Conservation (phyloP, 2,329 filamentous ascomycete species). For the Lachnum nothofagi region DNA sequence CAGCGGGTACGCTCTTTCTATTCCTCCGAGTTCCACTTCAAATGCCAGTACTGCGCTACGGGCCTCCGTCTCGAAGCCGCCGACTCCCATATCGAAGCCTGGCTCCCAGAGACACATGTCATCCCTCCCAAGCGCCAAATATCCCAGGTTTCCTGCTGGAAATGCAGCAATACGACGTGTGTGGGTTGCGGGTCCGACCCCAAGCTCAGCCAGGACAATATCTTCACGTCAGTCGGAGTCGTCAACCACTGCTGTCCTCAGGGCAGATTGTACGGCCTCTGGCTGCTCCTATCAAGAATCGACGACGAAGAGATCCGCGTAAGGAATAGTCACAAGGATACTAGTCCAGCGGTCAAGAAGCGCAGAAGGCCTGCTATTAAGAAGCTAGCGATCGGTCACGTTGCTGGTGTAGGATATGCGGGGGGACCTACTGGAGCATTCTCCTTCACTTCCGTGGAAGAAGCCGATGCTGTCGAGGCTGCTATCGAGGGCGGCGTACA, state of each 20-base stretch:
- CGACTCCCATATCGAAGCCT: constrained; percentile 10
- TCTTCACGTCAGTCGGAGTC: constrained; percentile 20
- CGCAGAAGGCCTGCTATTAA: too few species aligned
- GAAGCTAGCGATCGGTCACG: constrained; percentile 19
- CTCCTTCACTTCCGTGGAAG: too few species aligned
- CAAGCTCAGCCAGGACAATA: constrained; percentile 3
- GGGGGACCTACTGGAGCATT: too few species aligned
- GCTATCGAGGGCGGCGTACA: too few species aligned
- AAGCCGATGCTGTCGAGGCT: too few species aligned
- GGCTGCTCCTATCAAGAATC: constrained; percentile 18
- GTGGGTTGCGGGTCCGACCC: constrained; percentile 17
- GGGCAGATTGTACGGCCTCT: constrained; percentile 16
- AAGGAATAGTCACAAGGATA: neutral
- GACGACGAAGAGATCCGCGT: constrained; percentile 7
- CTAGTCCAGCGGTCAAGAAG: neutral
- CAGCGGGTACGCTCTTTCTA: neutral
- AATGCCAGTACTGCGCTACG: constrained; percentile 3
- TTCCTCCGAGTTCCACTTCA: constrained; percentile 2
- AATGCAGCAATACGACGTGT: constrained; percentile 12
- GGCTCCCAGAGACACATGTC: constrained; percentile 13
- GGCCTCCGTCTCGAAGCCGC: neutral
- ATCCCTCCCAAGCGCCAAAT: constrained; percentile 18
- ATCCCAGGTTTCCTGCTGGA: constrained; percentile 9
- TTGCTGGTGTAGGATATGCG: constrained; percentile 2
- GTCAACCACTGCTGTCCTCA: constrained; percentile 20